Percentiles rank a stretch among this genome's conserved stretches.
Evolutionary conservation across 305 asterid genomes (phyloP).

Genomic region (Rubia tinctorum): DNA sequence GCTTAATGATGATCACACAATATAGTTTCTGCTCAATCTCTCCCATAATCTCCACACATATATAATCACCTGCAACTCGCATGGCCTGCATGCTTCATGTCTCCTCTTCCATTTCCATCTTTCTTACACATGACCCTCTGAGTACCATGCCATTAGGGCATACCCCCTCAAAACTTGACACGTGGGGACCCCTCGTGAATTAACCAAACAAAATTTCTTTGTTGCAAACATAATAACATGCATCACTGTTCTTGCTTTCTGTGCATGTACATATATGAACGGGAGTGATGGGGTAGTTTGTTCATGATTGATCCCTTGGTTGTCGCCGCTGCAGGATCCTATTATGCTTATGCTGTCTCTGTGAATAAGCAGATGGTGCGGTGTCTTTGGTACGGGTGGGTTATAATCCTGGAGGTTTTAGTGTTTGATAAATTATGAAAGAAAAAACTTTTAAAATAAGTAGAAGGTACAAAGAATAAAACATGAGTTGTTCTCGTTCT

Average conservation of each 20-base stretch:
- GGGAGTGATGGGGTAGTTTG: constrained; percentile 6
- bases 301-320: constrained; percentile 7
- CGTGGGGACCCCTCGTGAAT: constrained; percentile 16
- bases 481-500: too few relatives aligned
- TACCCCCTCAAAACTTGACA: constrained; percentile 17
- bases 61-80: constrained; percentile 21
- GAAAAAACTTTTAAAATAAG: too few relatives aligned
- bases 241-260: constrained; percentile 4
- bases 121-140: constrained; percentile 21
- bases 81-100: constrained; percentile 26
- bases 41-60: constrained; percentile 13
- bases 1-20: background rate
- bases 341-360: too few relatives aligned
- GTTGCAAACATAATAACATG: constrained; percentile 12
- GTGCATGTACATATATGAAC: background rate
- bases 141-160: constrained; percentile 16
- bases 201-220: background rate
- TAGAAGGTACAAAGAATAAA: too few relatives aligned
- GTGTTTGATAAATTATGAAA: too few relatives aligned
- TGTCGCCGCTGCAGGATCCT: constrained; percentile 2
- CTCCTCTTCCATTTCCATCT: constrained; percentile 23
- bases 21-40: too few relatives aligned
- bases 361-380: too few relatives aligned
- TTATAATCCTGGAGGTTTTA: too few relatives aligned
- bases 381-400: too few relatives aligned